These are phyloP conservation scores for Asterochloris sp. DNA, from an alignment of 139 green algal species.

Conservation along the genomic window DNA sequence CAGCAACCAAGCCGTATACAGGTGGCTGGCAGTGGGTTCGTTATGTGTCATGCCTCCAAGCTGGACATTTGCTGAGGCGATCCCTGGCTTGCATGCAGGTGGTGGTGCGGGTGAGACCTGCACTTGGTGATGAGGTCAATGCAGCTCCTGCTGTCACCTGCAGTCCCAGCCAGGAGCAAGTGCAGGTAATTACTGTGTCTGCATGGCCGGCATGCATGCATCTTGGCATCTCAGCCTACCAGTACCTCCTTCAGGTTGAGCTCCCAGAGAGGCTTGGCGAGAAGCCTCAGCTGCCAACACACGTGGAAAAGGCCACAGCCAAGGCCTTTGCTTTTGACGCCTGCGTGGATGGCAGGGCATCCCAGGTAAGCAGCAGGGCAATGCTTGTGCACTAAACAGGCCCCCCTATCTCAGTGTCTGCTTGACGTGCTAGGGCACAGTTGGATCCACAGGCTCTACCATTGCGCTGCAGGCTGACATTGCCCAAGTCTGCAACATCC, in stretches of 20 bases:
- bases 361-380: conserved; percentile 34
- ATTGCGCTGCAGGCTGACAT: conserved; percentile 18
- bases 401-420: neutral
- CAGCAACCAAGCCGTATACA: no score
- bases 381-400: neutral
- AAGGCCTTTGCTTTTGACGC: conserved; percentile 52
- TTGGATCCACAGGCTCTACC: neutral
- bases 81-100: conserved; percentile 33
- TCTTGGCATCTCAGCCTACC: neutral
- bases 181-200: conserved; percentile 35
- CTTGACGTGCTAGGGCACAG: neutral
- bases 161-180: conserved; percentile 28
- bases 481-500: conserved; percentile 45
- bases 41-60: no score
- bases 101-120: conserved; percentile 55
- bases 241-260: conserved; percentile 20
- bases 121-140: conserved; percentile 39
- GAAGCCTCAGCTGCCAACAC: conserved; percentile 15
- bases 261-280: conserved; percentile 13
- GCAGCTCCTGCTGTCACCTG: conserved; percentile 51
- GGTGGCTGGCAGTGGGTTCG: no score
- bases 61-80: no score
- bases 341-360: conserved; percentile 43
- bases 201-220: neutral
- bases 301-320: conserved; percentile 18